Percentiles rank a stretch among this genome's conserved stretches.
Evolutionary conservation across 192 early-diverging fungal genomes (phyloP).

Genomic region (Coemansia sp.): DNA sequence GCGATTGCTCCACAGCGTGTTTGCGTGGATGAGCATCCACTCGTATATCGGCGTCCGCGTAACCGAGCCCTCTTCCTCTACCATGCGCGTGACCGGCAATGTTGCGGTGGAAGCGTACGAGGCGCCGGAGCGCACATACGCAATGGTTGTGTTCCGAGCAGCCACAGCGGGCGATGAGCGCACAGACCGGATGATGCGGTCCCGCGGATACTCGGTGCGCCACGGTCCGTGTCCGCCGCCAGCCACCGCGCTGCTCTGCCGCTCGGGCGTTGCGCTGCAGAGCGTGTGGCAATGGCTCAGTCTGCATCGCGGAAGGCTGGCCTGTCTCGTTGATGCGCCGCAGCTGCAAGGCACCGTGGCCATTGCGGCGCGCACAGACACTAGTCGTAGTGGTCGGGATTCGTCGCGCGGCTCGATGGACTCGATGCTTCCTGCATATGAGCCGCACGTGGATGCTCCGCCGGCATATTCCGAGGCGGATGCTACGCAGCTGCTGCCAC

Average conservation of each 20-base stretch:
- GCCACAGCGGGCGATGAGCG: conserved; percentile 26
- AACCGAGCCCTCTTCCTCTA: too few species aligned
- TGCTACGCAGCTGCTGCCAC: not conserved
- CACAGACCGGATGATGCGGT: conserved; percentile 25
- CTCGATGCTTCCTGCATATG: conserved; percentile 32
- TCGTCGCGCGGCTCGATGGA: conserved; percentile 30
- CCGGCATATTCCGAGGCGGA: not conserved
- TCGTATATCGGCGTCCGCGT: conserved; percentile 24
- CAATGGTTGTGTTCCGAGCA: conserved; percentile 31
- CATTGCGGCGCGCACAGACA: not conserved
- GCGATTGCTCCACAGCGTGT: not conserved
- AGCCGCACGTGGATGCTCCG: conserved; percentile 21
- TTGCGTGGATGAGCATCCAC: conserved; percentile 48
- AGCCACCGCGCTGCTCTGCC: conserved; percentile 27
- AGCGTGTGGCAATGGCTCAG: conserved; percentile 52
- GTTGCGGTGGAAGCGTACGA: conserved; percentile 45
- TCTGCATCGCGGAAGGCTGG: conserved; percentile 32
- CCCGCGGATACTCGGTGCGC: conserved; percentile 19
- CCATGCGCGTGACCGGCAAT: conserved; percentile 10
- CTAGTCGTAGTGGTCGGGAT: not conserved
- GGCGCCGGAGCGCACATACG: conserved; percentile 22
- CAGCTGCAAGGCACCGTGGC: conserved; percentile 13
- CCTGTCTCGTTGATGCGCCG: conserved; percentile 32
- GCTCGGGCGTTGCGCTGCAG: conserved; percentile 30
- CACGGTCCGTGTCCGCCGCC: conserved; percentile 34